Evolutionary conservation across 148 eudicot species (phyloP).

Genomic region (Dianthus caryophyllus): DNA sequence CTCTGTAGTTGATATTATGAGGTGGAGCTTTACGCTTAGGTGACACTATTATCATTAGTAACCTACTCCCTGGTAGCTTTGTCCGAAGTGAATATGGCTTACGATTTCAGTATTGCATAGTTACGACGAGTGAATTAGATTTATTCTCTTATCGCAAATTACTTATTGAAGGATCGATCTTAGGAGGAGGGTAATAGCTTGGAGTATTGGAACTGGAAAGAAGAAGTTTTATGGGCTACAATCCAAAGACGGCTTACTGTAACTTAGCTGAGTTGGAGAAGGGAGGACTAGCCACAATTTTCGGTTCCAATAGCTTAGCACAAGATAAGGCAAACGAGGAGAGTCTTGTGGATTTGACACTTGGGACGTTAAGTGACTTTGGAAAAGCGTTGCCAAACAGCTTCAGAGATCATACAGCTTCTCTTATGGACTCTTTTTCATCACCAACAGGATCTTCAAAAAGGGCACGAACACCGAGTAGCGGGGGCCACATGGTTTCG

Average conservation of each 20-base stretch:
- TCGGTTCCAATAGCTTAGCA: conserved; percentile 28
- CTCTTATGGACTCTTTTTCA: conserved; percentile 34
- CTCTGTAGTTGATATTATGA: no score
- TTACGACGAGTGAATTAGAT: neutral
- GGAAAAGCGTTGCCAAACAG: conserved; percentile 25
- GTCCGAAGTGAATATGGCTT: neutral
- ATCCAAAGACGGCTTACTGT: conserved; percentile 37
- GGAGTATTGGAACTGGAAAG: conserved; percentile 2
- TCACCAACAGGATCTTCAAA: conserved; percentile 42
- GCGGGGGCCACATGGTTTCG: conserved; percentile 33
- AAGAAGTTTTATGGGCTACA: conserved; percentile 45
- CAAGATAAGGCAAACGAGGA: conserved; percentile 23
- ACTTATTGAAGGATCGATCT: neutral
- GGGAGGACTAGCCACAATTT: conserved; percentile 29
- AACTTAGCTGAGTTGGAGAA: conserved; percentile 39
- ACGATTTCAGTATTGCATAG: neutral
- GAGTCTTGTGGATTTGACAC: conserved; percentile 44
- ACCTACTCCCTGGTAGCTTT: neutral
- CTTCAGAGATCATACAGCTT: conserved; percentile 22
- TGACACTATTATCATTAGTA: neutral
- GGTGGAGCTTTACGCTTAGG: neutral
- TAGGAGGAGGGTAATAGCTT: conserved; percentile 21
- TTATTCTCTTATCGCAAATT: neutral
- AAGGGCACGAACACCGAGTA: conserved; percentile 41
- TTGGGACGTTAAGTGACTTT: conserved; percentile 37